Evolutionary conservation across 768 basidiomycete species (phyloP).

Genomic region (Suillus plorans): DNA sequence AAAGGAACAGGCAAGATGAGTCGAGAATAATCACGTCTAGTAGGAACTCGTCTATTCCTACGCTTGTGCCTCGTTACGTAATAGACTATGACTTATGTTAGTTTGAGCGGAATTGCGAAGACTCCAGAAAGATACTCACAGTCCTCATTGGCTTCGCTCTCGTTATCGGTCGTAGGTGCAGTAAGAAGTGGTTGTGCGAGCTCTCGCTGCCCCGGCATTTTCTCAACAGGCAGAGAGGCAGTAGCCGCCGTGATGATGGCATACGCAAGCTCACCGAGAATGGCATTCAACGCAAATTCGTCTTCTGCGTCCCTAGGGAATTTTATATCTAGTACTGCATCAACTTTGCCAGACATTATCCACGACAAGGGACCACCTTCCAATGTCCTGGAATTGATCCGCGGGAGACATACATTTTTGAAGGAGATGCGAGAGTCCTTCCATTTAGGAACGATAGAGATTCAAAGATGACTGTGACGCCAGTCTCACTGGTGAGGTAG

Average conservation of each 20-base stretch:
- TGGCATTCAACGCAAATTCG: conserved; percentile 68
- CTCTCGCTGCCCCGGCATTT: conserved; percentile 84
- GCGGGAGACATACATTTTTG: conserved; percentile 93
- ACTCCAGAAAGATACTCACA: conserved; percentile 43
- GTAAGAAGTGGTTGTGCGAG: conserved; percentile 84
- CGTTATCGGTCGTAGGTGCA: conserved; percentile 55
- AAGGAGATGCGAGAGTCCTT: conserved; percentile 94
- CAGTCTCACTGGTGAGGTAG: conserved; percentile 91
- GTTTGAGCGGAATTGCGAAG: conserved; percentile 11
- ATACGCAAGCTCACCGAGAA: conserved; percentile 89
- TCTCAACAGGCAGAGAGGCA: conserved; percentile 46
- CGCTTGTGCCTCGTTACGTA: too few species aligned
- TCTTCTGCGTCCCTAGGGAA: too few species aligned
- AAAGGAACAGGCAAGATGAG: too few species aligned
- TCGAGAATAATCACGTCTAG: too few species aligned
- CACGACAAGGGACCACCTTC: conserved; percentile 89
- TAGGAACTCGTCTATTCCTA: too few species aligned
- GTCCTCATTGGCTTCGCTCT: conserved; percentile 56
- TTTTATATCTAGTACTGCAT: conserved; percentile 97
- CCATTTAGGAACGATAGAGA: conserved; percentile 97
- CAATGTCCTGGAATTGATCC: conserved; percentile 76
- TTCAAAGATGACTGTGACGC: conserved; percentile 93
- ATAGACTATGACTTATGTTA: conserved; percentile 4
- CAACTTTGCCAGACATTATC: conserved; percentile 96
- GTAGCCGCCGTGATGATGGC: conserved; percentile 70